Evolutionary conservation across 306 rosid genomes (phyloP).

Genomic region (Trifolium subterraneum): DNA sequence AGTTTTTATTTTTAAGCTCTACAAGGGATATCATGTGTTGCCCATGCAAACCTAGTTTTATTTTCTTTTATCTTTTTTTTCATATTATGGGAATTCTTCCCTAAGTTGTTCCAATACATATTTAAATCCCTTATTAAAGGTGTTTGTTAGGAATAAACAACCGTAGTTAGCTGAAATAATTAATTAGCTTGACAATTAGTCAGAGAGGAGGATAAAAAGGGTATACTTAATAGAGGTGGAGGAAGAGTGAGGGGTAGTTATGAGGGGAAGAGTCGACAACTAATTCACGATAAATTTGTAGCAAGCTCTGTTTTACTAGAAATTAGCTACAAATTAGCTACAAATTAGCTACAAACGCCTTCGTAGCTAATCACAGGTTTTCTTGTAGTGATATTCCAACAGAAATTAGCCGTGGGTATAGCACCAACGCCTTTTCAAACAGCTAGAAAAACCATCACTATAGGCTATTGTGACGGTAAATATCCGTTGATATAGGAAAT

Average conservation of each 20-base stretch:
- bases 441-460: no score
- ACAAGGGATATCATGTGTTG: neutral
- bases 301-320: no score
- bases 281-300: no score
- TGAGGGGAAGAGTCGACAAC: neutral
- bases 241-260: neutral
- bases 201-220: neutral
- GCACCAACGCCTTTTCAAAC: no score
- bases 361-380: no score
- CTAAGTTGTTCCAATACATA: neutral
- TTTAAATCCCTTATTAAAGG: neutral
- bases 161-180: slow-evolving; percentile 2
- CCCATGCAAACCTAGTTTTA: slow-evolving; percentile 28
- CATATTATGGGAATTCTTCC: neutral
- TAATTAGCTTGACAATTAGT: slow-evolving; percentile 11
- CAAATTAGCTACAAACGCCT: no score
- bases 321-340: no score
- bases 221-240: neutral
- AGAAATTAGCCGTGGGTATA: no score
- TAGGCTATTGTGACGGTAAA: no score
- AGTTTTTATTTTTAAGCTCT: slow-evolving; percentile 22
- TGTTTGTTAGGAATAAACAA: slow-evolving; percentile 13
- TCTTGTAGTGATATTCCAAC: no score
- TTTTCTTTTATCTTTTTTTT: slow-evolving; percentile 6
- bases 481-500: no score